Base-by-base conservation (phyloP, 2,329 filamentous ascomycete genomes). In the Cladobotryum protrusum region DNA sequence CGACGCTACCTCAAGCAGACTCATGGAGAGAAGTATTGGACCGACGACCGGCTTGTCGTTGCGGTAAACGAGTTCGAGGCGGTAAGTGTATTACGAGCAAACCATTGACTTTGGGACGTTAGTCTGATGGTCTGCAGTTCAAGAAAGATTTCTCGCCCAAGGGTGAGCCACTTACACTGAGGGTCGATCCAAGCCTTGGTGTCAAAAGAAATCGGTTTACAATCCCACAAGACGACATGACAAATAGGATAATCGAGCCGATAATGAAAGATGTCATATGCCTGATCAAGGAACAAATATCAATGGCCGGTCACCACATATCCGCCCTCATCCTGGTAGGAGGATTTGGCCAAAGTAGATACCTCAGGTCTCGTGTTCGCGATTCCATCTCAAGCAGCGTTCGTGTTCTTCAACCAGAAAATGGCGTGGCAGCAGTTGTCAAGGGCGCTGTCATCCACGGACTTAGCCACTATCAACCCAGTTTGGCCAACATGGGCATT, bases 171-270 rank as follows among this genome's bases (percentile, higher is more conserved):
- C 45, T 67, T 53, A 55, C 65, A 52, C 53, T 75, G 64, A 59
- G 60, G 43, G 57, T 68, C 39, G 61, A 69, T 34, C 52, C 64
- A 18, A 63, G 58, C 24, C 61, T 70, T 32, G 65, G 66, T 3
- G 45, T 69, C 15, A 59, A 54, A 32, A 61, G 65, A 37, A 63
- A 67, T 24, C 57, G 55, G 29, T 61, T 55, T 48, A 66, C 62
- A 2, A 61, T 69, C 56, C 48, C 67, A n/a, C 61, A 79, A 64
- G 47, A 85, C 82, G 62, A 39, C 78, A 91, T 67, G 85, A 89
- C 59, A 78, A 85, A 65, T 77, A 72, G 58, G 79, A 66, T 70
- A 12, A 68, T 69, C 49, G 64, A 66, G 4, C 67, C 67, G 5
- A 68, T 70, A 56, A 72, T 57, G 66, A 78, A 63, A 65, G 63